Evolutionary conservation across 1,284 basidiomycete genomes (phyloP).

Genomic region (Cystobasidium sp.): DNA sequence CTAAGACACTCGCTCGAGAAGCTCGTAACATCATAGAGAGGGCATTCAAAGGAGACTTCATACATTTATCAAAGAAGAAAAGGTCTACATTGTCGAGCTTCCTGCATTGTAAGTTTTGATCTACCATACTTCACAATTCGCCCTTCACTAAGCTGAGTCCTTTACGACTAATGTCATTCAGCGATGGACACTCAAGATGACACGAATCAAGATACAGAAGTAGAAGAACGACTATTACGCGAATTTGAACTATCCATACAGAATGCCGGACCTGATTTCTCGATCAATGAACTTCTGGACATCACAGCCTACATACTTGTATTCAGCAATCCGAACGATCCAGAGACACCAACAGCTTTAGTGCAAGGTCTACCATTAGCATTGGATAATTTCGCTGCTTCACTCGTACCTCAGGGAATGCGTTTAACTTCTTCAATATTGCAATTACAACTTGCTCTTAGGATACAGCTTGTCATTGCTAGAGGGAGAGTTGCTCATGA

Average conservation of each 20-base stretch:
- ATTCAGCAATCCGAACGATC: constrained; percentile 10
- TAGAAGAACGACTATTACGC: not conserved
- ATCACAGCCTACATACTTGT: constrained; percentile 1
- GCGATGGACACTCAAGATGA: too few species aligned
- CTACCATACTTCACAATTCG: too few species aligned
- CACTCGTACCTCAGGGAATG: not conserved
- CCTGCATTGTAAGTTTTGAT: too few species aligned
- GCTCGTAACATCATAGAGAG: too few species aligned
- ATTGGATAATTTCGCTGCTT: constrained; percentile 9
- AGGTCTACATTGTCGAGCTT: too few species aligned
- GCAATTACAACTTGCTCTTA: not conserved
- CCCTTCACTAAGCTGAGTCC: too few species aligned
- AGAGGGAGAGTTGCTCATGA: constrained; percentile 2
- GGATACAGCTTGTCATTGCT: constrained; percentile 14
- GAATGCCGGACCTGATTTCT: constrained; percentile 10
- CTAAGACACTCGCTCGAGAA: too few species aligned
- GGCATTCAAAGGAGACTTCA: too few species aligned
- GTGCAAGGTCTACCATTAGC: constrained; percentile 9
- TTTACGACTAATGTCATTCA: too few species aligned
- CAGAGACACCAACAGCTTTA: not conserved
- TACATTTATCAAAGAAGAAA: too few species aligned
- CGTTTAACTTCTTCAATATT: not conserved
- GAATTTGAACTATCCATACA: not conserved
- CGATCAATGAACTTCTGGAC: constrained; percentile 7
- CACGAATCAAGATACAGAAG: not conserved